Evolutionary conservation across 257 asterid species (phyloP).

Genomic region (Penstemon davidsonii): DNA sequence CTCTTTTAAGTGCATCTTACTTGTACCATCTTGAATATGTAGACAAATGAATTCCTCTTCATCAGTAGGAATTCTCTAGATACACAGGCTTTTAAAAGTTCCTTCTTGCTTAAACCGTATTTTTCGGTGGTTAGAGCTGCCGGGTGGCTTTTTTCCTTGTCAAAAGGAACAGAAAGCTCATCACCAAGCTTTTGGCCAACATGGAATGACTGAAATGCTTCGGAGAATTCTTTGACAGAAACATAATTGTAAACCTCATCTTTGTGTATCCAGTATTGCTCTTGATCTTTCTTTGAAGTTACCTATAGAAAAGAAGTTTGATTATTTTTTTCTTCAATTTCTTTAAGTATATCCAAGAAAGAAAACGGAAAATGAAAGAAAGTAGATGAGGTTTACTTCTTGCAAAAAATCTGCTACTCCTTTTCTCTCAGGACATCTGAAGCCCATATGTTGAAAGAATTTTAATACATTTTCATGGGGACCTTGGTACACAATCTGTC

Average conservation of each 20-base stretch:
- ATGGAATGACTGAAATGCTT: constrained; percentile 75
- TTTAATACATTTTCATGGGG: constrained; percentile 74
- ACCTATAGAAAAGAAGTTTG: constrained; percentile 38
- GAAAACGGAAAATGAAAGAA: not conserved
- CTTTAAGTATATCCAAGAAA: not conserved
- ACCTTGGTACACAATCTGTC: constrained; percentile 81
- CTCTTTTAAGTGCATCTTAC: constrained; percentile 37
- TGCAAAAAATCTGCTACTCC: constrained; percentile 91
- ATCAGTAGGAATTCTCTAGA: constrained; percentile 65
- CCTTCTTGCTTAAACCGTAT: constrained; percentile 72
- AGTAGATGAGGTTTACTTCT: constrained; percentile 53
- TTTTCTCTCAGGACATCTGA: constrained; percentile 86
- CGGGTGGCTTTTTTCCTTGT: constrained; percentile 68
- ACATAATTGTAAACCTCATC: constrained; percentile 56
- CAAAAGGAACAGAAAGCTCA: constrained; percentile 68
- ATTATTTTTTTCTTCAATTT: not conserved
- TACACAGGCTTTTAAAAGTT: constrained; percentile 64
- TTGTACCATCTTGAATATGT: constrained; percentile 62
- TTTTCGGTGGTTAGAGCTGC: constrained; percentile 55
- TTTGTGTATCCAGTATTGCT: constrained; percentile 69
- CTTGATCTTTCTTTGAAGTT: constrained; percentile 87
- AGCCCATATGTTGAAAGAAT: constrained; percentile 73
- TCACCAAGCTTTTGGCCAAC: constrained; percentile 62
- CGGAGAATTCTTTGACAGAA: constrained; percentile 60
- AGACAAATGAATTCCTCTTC: constrained; percentile 77